phyloP scores from a whole-genome alignment of 169 alveolate species.

The Plasmodium blacklocki region DNA sequence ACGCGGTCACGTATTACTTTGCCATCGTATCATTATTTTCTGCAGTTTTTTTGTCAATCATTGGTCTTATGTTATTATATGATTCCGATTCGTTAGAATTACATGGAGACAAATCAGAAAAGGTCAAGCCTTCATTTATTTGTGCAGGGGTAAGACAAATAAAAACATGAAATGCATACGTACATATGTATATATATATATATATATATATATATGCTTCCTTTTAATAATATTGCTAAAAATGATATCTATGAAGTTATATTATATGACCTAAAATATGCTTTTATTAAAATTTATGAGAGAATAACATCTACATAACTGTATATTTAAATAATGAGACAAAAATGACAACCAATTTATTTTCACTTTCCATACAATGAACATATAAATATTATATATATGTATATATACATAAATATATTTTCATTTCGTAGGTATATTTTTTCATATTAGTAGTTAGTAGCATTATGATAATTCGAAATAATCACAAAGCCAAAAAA shows the following conservation, averaged over 20 bases:
- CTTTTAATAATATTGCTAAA: too few species aligned
- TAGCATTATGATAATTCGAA: slow-evolving; percentile 23
- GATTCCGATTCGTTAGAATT: slow-evolving; percentile 69
- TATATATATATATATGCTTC: neutral
- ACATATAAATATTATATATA: neutral
- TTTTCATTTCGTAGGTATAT: slow-evolving; percentile 35
- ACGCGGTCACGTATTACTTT: slow-evolving; percentile 54
- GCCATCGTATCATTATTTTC: slow-evolving; percentile 72
- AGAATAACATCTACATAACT: too few species aligned
- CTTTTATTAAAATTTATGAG: too few species aligned
- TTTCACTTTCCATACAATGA: neutral
- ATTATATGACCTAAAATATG: too few species aligned
- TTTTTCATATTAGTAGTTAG: slow-evolving; percentile 44
- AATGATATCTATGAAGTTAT: too few species aligned
- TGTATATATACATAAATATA: neutral
- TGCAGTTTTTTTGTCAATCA: slow-evolving; percentile 68
- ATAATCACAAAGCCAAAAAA: slow-evolving; percentile 25
- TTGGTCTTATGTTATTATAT: slow-evolving; percentile 61
- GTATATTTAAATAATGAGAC: too few species aligned
- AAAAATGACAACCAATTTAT: too few species aligned
- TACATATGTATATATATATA: neutral
- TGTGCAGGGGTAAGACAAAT: slow-evolving; percentile 70
- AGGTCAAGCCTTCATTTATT: slow-evolving; percentile 61
- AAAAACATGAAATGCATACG: slow-evolving; percentile 6
- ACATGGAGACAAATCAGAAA: slow-evolving; percentile 63